Conservation (phyloP, 1,139 yeast genomes). For the Zygotorulaspora mrakii region DNA sequence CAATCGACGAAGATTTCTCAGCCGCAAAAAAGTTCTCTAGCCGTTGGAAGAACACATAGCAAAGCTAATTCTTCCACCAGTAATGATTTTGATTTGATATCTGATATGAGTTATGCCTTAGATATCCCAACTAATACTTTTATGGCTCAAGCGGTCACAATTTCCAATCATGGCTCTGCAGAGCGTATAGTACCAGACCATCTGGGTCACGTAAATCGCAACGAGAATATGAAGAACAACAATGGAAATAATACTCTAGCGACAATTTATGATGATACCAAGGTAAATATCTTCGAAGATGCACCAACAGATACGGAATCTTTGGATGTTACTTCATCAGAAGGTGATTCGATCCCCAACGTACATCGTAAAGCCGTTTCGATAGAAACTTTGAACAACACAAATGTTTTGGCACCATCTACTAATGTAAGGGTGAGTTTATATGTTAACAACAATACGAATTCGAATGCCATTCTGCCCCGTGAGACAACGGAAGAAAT, state of each 20-base stretch:
- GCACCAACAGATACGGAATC: constrained; percentile 29
- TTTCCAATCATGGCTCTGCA: constrained; percentile 17
- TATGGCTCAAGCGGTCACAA: constrained; percentile 31
- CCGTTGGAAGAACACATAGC: constrained; percentile 13
- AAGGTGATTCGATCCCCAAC: constrained; percentile 22
- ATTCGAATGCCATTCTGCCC: constrained; percentile 17
- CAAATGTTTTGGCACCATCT: constrained; percentile 31
- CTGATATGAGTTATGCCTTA: constrained; percentile 31
- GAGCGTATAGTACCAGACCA: constrained; percentile 13
- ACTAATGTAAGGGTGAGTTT: constrained; percentile 35
- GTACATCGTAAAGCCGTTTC: constrained; percentile 35
- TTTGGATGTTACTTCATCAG: constrained; percentile 26
- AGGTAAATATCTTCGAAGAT: constrained; percentile 33
- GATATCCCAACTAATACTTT: constrained; percentile 31
- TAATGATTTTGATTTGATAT: constrained; percentile 18
- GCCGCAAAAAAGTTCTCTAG: constrained; percentile 15
- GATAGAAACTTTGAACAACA: constrained; percentile 34
- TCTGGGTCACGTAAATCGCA: constrained; percentile 8
- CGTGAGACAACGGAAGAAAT: constrained; percentile 37
- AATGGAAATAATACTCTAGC: constrained; percentile 8
- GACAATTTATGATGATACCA: constrained; percentile 13
- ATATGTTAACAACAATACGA: constrained; percentile 27
- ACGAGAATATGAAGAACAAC: constrained; percentile 9
- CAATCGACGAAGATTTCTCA: constrained; percentile 19
- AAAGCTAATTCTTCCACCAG: constrained; percentile 12